A percentile compares a stretch with the other conserved stretches of the same genome.
Evolutionary conservation across 2,329 filamentous ascomycete genomes (phyloP).

Genomic region (Basipetospora chlamydospora): DNA sequence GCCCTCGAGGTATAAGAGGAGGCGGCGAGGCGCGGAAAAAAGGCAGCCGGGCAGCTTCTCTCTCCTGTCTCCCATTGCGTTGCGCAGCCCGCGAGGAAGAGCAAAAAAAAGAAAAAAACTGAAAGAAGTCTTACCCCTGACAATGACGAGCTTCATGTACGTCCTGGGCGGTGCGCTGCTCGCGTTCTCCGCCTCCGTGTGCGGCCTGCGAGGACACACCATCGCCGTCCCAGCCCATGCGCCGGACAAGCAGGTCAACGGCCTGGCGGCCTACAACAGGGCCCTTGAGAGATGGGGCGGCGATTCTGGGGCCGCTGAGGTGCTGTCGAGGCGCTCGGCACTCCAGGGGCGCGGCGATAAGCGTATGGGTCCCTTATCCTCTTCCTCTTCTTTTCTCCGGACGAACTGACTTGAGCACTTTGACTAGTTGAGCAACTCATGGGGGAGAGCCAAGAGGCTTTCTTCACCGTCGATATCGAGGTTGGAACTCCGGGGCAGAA

Average conservation of each 20-base stretch:
- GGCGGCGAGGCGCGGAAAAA: too few species aligned
- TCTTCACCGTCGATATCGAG: constrained; percentile 27
- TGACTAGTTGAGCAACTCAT: constrained; percentile 11
- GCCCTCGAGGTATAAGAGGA: too few species aligned
- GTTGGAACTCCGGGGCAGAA: constrained; percentile 33
- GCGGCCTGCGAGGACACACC: not conserved
- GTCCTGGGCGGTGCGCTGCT: too few species aligned
- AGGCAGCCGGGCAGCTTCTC: too few species aligned
- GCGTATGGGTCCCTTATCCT: too few species aligned
- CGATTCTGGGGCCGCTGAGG: not conserved
- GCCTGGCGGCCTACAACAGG: not conserved
- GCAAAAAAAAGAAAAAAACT: too few species aligned
- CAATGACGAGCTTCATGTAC: too few species aligned
- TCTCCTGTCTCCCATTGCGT: too few species aligned
- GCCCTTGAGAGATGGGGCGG: not conserved
- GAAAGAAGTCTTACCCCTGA: too few species aligned
- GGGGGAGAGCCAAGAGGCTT: constrained; percentile 14
- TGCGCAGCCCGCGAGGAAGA: too few species aligned
- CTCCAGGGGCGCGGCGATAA: not conserved
- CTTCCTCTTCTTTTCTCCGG: not conserved
- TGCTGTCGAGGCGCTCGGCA: not conserved
- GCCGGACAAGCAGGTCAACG: not conserved
- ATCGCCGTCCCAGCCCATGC: not conserved
- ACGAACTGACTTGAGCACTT: not conserved
- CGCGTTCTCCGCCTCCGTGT: too few species aligned